A percentile compares a stretch with the other conserved stretches of the same genome.
These are phyloP conservation scores for Rheum nobile DNA, from an alignment of 148 eudicot species.

Conservation along the genomic window DNA sequence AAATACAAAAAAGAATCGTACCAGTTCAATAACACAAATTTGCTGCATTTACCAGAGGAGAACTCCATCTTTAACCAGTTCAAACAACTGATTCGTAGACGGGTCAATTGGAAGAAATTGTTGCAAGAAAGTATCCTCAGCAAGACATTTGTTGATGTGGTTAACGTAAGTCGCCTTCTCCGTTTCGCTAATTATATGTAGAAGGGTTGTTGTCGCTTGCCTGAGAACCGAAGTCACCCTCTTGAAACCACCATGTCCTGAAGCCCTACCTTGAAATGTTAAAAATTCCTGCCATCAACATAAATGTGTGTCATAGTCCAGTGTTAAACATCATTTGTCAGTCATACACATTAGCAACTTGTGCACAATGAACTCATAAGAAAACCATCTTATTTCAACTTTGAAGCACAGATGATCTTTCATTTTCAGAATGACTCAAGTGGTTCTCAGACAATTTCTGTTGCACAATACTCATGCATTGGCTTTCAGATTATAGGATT, in stretches of 20 bases:
- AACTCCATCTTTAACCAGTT: constrained; percentile 77
- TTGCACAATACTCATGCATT: background rate
- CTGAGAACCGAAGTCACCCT: constrained; percentile 63
- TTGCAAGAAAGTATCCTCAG: constrained; percentile 61
- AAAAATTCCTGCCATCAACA: constrained; percentile 40
- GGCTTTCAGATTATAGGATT: background rate
- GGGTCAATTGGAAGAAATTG: constrained; percentile 75
- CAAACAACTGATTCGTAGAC: constrained; percentile 49
- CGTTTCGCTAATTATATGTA: constrained; percentile 70
- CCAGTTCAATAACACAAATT: background rate
- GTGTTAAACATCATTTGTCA: background rate
- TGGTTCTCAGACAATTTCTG: background rate
- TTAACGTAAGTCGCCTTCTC: constrained; percentile 72
- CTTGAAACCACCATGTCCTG: constrained; percentile 47
- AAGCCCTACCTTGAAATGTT: constrained; percentile 50
- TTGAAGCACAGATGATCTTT: background rate
- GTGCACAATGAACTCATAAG: background rate
- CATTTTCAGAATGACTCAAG: too few species aligned
- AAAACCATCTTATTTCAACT: background rate
- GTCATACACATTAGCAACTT: background rate
- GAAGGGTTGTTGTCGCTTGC: constrained; percentile 70
- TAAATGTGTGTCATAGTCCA: background rate
- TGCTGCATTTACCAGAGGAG: constrained; percentile 59
- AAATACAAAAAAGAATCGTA: background rate
- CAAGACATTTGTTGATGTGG: constrained; percentile 62